Percentiles rank a stretch among this genome's conserved stretches.
Evolutionary conservation across 2,329 filamentous ascomycete genomes (phyloP).

Genomic region (Microsporum canis): DNA sequence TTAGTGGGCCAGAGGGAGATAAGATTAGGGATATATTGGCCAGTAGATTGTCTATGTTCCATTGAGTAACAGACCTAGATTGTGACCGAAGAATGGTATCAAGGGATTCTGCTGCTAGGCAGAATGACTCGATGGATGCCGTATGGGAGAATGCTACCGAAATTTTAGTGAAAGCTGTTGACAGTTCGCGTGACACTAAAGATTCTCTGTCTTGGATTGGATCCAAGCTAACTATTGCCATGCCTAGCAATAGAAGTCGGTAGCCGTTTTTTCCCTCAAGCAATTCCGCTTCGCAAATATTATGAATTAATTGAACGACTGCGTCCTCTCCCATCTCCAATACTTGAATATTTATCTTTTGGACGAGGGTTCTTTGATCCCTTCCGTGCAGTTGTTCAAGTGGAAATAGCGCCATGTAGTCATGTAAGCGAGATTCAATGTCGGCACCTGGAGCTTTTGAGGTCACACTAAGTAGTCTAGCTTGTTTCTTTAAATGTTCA

Average conservation of each 20-base stretch:
- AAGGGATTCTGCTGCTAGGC: slow-evolving; percentile 30
- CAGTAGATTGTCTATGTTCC: slow-evolving; percentile 36
- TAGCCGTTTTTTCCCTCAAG: slow-evolving; percentile 21
- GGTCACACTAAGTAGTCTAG: slow-evolving; percentile 27
- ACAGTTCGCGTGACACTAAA: slow-evolving; percentile 25
- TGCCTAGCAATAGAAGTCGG: slow-evolving; percentile 27
- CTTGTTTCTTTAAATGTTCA: slow-evolving; percentile 20
- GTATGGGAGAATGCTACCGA: slow-evolving; percentile 23
- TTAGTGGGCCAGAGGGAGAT: slow-evolving; percentile 26
- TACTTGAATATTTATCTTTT: slow-evolving; percentile 27
- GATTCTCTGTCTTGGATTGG: slow-evolving; percentile 31
- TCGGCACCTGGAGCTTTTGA: slow-evolving; percentile 17
- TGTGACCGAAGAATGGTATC: slow-evolving; percentile 32
- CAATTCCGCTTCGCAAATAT: slow-evolving; percentile 24
- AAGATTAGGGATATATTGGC: slow-evolving; percentile 27
- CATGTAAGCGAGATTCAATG: slow-evolving; percentile 3
- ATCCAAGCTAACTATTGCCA: slow-evolving; percentile 25
- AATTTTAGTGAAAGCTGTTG: slow-evolving; percentile 26
- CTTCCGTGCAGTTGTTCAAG: slow-evolving; percentile 28
- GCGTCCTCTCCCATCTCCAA: slow-evolving; percentile 23
- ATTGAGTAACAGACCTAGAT: slow-evolving; percentile 33
- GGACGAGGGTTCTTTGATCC: slow-evolving; percentile 29
- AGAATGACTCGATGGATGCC: slow-evolving; percentile 30
- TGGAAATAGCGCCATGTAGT: slow-evolving; percentile 26
- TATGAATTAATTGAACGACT: slow-evolving; percentile 23